phyloP scores from a whole-genome alignment of 805 yeast species.

The Hanseniaspora lindneri region DNA sequence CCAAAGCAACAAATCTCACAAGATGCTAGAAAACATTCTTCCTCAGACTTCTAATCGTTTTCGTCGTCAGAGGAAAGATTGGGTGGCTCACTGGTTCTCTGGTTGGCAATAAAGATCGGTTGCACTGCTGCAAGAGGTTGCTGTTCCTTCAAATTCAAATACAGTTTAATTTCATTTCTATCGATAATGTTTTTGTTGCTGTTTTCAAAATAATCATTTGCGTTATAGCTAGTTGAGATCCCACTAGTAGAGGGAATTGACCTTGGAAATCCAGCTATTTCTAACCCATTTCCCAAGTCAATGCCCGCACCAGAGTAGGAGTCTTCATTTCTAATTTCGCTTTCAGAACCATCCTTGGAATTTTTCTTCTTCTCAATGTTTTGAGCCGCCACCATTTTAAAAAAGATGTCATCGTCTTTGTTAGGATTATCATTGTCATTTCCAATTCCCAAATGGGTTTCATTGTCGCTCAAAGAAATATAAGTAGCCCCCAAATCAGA shows the following conservation, averaged over 20 bases:
- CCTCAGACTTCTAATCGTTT: neutral
- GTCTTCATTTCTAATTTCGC: neutral
- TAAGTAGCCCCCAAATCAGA: neutral
- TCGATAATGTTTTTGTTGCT: neutral
- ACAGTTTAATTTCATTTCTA: neutral
- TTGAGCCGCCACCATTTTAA: neutral
- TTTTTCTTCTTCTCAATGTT: neutral
- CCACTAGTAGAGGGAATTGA: constrained; percentile 11
- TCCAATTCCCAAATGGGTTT: too few species aligned
- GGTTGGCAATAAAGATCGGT: constrained; percentile 13
- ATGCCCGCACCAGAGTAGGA: neutral
- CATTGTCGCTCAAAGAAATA: too few species aligned
- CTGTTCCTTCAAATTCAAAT: neutral
- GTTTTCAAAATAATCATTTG: neutral
- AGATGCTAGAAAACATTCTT: too few species aligned
- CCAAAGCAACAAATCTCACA: too few species aligned
- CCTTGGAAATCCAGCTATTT: constrained; percentile 7
- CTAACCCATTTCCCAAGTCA: constrained; percentile 10
- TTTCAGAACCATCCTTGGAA: neutral
- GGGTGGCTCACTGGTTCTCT: constrained; percentile 5
- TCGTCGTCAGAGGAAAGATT: constrained; percentile 12
- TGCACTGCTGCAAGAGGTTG: neutral
- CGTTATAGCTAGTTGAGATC: neutral
- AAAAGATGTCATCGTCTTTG: neutral
- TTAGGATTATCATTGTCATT: neutral